These are phyloP conservation scores for Trichosanthes truncata DNA, from an alignment of 306 rosid species.

Conservation along the genomic window DNA sequence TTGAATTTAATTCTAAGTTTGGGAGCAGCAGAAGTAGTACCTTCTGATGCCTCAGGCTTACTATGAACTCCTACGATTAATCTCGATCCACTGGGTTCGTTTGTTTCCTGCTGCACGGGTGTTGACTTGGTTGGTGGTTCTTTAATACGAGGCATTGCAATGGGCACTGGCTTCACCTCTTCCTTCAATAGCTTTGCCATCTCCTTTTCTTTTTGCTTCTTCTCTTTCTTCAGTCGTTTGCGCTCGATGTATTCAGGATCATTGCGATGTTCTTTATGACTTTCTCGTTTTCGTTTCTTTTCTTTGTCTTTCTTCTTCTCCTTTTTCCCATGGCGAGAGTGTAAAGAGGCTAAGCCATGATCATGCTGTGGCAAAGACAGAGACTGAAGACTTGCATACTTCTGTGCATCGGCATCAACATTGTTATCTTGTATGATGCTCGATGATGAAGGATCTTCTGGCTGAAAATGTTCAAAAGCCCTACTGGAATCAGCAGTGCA, in stretches of 20 bases:
- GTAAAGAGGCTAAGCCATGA: conserved; percentile 26
- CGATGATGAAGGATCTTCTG: conserved; percentile 55
- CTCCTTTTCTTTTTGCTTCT: conserved; percentile 64
- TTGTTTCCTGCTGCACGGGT: conserved; percentile 26
- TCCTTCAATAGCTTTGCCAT: conserved; percentile 41
- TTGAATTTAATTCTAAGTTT: conserved; percentile 74
- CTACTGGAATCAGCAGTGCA: conserved; percentile 82
- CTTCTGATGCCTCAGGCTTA: conserved; percentile 49
- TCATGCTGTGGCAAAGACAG: conserved; percentile 42
- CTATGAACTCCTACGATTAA: conserved; percentile 16
- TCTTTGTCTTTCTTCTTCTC: conserved; percentile 53
- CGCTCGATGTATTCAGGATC: conserved; percentile 72
- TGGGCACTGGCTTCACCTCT: conserved; percentile 12
- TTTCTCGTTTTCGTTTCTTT: conserved; percentile 70
- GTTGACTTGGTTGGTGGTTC: conserved; percentile 29
- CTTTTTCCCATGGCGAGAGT: conserved; percentile 38
- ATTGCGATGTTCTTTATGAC: conserved; percentile 44
- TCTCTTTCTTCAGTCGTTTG: conserved; percentile 77
- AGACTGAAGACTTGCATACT: conserved; percentile 71
- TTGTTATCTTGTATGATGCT: conserved; percentile 70
- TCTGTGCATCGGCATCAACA: conserved; percentile 59
- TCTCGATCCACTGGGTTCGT: conserved; percentile 45
- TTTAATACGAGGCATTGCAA: conserved; percentile 26
- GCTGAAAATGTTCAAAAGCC: conserved; percentile 39
- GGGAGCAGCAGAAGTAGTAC: conserved; percentile 47